phyloP scores from a whole-genome alignment of 1,139 yeast genomes.

The Pichia sp. region DNA sequence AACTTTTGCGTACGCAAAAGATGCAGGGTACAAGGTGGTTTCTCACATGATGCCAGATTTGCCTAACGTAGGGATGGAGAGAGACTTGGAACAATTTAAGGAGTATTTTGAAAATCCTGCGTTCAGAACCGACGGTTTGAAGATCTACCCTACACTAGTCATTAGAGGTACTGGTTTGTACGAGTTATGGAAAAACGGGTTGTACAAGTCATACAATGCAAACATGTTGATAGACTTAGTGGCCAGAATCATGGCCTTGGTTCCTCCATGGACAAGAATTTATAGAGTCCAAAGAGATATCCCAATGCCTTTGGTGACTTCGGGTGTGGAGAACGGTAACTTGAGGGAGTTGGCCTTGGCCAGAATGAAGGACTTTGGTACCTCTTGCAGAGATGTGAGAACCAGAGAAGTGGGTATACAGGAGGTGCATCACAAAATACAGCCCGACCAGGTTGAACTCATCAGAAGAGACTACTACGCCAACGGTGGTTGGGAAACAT shows the following conservation, averaged over 20 bases:
- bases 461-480: conserved; percentile 96
- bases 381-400: conserved; percentile 94
- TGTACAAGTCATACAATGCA: conserved; percentile 91
- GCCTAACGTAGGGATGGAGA: conserved; percentile 98
- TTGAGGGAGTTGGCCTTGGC: conserved; percentile 92
- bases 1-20: conserved; percentile 92
- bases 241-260: conserved; percentile 90
- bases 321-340: conserved; percentile 98
- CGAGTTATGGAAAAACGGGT: conserved; percentile 95
- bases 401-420: conserved; percentile 98
- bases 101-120: conserved; percentile 97
- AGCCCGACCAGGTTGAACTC: conserved; percentile 94
- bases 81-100: conserved; percentile 91
- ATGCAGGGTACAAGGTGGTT: conserved; percentile 96
- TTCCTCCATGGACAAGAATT: conserved; percentile 99
- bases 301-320: conserved; percentile 97
- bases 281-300: conserved; percentile 98
- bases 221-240: conserved; percentile 90
- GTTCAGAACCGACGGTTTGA: conserved; percentile 94
- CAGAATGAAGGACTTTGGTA: conserved; percentile 97
- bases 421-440: conserved; percentile 95
- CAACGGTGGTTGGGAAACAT: conserved; percentile 99
- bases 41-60: conserved; percentile 99
- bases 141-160: conserved; percentile 91
- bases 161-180: conserved; percentile 96